Evolutionary conservation across 1,284 basidiomycete species (phyloP).

Genomic region (Cutaneotrichosporon arboriforme): DNA sequence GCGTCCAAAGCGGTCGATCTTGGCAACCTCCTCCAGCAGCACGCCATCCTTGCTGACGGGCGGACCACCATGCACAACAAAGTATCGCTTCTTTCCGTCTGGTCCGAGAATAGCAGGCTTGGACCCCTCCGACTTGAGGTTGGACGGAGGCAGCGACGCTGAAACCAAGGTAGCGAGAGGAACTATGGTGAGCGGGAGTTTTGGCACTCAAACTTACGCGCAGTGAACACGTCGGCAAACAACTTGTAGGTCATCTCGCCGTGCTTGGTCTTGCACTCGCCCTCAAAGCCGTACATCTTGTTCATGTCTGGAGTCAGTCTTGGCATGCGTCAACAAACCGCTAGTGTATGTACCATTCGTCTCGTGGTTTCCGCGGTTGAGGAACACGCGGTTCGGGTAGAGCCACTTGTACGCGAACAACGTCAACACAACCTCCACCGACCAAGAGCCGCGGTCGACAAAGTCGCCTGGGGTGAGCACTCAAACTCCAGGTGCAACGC

Average conservation of each 20-base stretch:
- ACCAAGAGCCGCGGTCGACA: slow-evolving; percentile 94
- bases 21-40: slow-evolving; percentile 83
- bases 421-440: slow-evolving; percentile 89
- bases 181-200: slow-evolving; percentile 53
- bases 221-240: slow-evolving; percentile 86
- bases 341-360: slow-evolving; percentile 53
- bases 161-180: slow-evolving; percentile 83
- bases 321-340: not conserved
- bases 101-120: slow-evolving; percentile 66
- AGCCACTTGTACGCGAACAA: slow-evolving; percentile 97
- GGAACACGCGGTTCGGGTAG: slow-evolving; percentile 76
- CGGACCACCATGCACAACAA: slow-evolving; percentile 87
- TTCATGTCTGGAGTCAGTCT: slow-evolving; percentile 59
- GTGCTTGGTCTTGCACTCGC: slow-evolving; percentile 92
- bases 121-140: slow-evolving; percentile 44
- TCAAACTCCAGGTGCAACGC: not conserved
- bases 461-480: slow-evolving; percentile 56
- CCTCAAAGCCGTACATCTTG: slow-evolving; percentile 86
- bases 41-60: slow-evolving; percentile 92
- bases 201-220: slow-evolving; percentile 55
- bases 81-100: slow-evolving; percentile 80
- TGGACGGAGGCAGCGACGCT: slow-evolving; percentile 60
- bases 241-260: slow-evolving; percentile 84
- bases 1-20: slow-evolving; percentile 76
- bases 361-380: slow-evolving; percentile 97